phyloP scores from a whole-genome alignment of 352 stramenopile species.

The Globisporangium canariense region DNA sequence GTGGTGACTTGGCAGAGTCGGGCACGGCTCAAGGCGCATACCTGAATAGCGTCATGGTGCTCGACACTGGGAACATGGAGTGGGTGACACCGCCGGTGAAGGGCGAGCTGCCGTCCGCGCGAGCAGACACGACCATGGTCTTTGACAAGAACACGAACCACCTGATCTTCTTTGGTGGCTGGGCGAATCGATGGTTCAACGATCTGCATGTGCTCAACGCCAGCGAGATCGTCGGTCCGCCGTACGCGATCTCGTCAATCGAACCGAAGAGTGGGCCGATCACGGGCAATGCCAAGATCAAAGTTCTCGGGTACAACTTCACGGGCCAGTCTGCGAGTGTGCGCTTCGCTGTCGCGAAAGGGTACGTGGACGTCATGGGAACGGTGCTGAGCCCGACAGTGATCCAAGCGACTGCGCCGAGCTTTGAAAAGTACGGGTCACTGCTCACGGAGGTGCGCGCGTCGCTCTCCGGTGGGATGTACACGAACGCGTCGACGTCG shows the following conservation, averaged over 20 bases:
- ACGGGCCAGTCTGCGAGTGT: constrained; percentile 78
- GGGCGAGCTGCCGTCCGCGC: constrained; percentile 80
- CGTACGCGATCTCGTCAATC: constrained; percentile 93
- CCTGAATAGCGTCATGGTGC: constrained; percentile 87
- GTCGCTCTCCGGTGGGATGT: constrained; percentile 87
- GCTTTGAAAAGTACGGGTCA: constrained; percentile 93
- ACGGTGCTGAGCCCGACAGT: constrained; percentile 81
- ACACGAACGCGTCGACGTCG: constrained; percentile 88
- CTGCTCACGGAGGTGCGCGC: constrained; percentile 88
- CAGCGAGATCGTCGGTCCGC: constrained; percentile 93
- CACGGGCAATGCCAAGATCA: constrained; percentile 90
- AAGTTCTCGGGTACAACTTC: constrained; percentile 93
- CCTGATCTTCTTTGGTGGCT: constrained; percentile 95
- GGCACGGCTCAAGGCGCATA: constrained; percentile 86
- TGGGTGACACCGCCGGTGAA: constrained; percentile 64
- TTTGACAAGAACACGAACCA: constrained; percentile 90
- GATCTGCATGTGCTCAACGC: constrained; percentile 93
- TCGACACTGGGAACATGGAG: constrained; percentile 89
- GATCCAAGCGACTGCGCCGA: constrained; percentile 90
- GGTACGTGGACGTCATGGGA: constrained; percentile 90
- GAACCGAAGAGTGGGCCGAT: constrained; percentile 91
- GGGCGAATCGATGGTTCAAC: constrained; percentile 95
- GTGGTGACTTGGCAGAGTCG: constrained; percentile 88
- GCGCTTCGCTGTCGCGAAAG: constrained; percentile 92
- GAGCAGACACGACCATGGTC: constrained; percentile 92